Evolutionary conservation across 257 asterid species (phyloP).

Genomic region (Ajuga chamaepitys): DNA sequence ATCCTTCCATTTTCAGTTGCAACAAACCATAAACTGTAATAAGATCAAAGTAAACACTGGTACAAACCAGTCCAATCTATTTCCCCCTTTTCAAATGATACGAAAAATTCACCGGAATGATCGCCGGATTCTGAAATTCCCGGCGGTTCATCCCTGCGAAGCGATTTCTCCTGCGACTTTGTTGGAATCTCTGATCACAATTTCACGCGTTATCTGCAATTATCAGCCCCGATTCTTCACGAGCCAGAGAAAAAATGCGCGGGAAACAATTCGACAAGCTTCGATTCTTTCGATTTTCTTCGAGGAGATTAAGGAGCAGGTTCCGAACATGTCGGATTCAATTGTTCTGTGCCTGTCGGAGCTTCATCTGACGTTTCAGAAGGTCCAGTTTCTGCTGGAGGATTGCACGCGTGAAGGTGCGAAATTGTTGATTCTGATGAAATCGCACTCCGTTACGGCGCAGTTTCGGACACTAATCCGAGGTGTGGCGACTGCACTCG

Average conservation of each 20-base stretch:
- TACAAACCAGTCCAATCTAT: background rate
- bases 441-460: constrained; percentile 31
- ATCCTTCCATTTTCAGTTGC: constrained; percentile 16
- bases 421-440: constrained; percentile 47
- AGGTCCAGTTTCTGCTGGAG: constrained; percentile 38
- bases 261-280: constrained; percentile 51
- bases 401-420: constrained; percentile 63
- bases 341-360: constrained; percentile 51
- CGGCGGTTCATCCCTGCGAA: constrained; percentile 68
- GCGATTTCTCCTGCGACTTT: constrained; percentile 52
- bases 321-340: constrained; percentile 19
- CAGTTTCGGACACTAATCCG: constrained; percentile 44
- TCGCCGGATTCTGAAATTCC: constrained; percentile 64
- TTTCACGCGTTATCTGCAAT: constrained; percentile 33
- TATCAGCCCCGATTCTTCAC: constrained; percentile 32
- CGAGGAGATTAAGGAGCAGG: constrained; percentile 43
- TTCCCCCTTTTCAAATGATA: constrained; percentile 26
- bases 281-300: constrained; percentile 50
- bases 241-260: constrained; percentile 43
- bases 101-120: constrained; percentile 24
- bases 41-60: background rate
- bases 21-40: background rate
- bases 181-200: constrained; percentile 39
- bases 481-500: constrained; percentile 52
- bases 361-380: constrained; percentile 57